Evolutionary conservation across 371 early-diverging fungal species (phyloP).

Genomic region (Syncephalastrum sp.): DNA sequence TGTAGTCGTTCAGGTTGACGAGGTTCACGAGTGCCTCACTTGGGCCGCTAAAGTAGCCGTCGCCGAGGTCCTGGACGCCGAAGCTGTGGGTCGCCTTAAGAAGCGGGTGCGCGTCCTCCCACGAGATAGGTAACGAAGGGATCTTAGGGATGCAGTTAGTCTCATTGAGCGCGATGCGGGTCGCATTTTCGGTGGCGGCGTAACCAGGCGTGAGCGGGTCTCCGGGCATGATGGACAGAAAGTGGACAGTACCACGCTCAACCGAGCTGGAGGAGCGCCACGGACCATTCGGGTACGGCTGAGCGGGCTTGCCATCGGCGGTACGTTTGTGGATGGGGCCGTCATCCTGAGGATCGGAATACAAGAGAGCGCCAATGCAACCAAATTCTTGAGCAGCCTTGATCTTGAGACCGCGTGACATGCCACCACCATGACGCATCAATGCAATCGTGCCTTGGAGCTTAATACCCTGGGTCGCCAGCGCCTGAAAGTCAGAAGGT

Average conservation of each 20-base stretch:
- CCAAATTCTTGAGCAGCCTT: conserved; percentile 58
- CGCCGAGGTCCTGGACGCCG: conserved; percentile 97
- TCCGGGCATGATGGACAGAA: conserved; percentile 42
- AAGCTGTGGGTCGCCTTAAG: conserved; percentile 93
- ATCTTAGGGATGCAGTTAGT: conserved; percentile 47
- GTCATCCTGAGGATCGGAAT: conserved; percentile 22
- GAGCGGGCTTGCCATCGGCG: conserved; percentile 15
- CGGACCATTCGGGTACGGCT: conserved; percentile 64
- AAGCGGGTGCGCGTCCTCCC: conserved; percentile 64
- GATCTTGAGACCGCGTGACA: conserved; percentile 58
- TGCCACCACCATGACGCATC: conserved; percentile 56
- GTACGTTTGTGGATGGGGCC: conserved; percentile 13
- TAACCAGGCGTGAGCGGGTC: conserved; percentile 64
- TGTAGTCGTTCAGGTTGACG: conserved; percentile 50
- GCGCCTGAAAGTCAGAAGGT: conserved; percentile 49
- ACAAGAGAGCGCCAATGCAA: conserved; percentile 58
- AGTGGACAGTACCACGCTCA: conserved; percentile 58
- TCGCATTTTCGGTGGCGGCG: conserved; percentile 46
- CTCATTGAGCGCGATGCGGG: conserved; percentile 43
- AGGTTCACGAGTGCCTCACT: conserved; percentile 47
- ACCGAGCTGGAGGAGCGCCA: conserved; percentile 56
- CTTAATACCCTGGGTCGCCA: conserved; percentile 41
- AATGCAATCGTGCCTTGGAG: conserved; percentile 54
- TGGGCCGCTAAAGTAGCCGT: conserved; percentile 66
- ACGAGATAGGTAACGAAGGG: conserved; percentile 64